These are phyloP conservation scores for Saccharomycopsis babjevae DNA, from an alignment of 805 yeast species.

Conservation along the genomic window DNA sequence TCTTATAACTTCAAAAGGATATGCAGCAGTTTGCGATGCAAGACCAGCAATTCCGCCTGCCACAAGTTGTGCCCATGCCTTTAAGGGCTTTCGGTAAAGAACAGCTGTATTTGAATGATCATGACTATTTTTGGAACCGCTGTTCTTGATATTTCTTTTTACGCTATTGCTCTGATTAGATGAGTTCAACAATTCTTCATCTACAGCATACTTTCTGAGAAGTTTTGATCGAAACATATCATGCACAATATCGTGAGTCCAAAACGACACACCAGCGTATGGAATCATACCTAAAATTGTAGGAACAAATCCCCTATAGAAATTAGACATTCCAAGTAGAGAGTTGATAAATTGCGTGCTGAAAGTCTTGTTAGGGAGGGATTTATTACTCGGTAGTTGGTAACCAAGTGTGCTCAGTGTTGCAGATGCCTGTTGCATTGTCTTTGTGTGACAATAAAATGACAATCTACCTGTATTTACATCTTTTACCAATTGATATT, in stretches of 20 bases:
- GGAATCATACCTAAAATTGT: constrained; percentile 95
- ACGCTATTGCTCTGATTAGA: not conserved
- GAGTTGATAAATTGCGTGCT: constrained; percentile 25
- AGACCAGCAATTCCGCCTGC: constrained; percentile 98
- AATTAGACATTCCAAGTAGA: constrained; percentile 41
- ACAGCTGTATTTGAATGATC: constrained; percentile 15
- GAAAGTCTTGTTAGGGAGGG: constrained; percentile 20
- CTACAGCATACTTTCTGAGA: constrained; percentile 44
- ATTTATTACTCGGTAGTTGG: not conserved
- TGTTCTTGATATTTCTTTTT: constrained; percentile 18
- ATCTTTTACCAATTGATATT: not conserved
- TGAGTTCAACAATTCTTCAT: constrained; percentile 13
- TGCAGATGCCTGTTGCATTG: constrained; percentile 6
- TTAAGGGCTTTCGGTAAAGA: constrained; percentile 49
- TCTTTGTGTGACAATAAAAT: constrained; percentile 21
- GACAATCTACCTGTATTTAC: constrained; percentile 22
- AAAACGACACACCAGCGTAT: constrained; percentile 94
- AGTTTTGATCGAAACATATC: constrained; percentile 64
- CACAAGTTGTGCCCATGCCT: constrained; percentile 81
- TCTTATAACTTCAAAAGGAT: constrained; percentile 91
- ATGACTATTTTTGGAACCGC: not conserved
- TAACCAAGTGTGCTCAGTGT: not conserved
- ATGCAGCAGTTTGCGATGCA: constrained; percentile 91
- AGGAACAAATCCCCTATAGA: constrained; percentile 90
- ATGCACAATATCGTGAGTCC: constrained; percentile 85